A percentile compares a stretch with the other conserved stretches of the same genome.
Conservation (phyloP, 1,284 basidiomycete genomes). For the Crucibulum parvulum region DNA sequence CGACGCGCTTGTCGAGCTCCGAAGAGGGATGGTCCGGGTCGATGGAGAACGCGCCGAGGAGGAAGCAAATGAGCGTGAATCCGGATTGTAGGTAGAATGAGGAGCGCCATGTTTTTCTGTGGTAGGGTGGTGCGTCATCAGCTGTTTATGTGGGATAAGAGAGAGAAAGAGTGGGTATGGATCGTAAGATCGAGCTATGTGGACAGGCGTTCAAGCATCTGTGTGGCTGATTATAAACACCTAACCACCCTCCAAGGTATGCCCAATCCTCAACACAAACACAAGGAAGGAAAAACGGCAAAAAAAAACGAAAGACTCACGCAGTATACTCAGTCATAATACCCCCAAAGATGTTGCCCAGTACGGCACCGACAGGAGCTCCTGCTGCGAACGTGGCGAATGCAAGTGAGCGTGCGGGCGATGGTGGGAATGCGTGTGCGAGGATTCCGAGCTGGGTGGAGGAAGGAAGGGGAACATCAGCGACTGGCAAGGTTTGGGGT, state of each 20-base stretch:
- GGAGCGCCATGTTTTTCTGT: constrained; percentile 64
- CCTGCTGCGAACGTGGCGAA: constrained; percentile 84
- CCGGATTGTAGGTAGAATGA: constrained; percentile 60
- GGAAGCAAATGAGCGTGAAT: constrained; percentile 53
- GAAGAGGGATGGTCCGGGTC: constrained; percentile 55
- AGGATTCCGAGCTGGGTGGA: constrained; percentile 73
- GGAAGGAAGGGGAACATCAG: not conserved
- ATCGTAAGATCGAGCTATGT: no score
- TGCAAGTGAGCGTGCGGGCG: constrained; percentile 69
- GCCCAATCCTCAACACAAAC: no score
- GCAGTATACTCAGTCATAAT: constrained; percentile 70
- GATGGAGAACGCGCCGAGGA: constrained; percentile 60
- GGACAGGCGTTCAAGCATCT: no score
- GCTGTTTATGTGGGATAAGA: no score
- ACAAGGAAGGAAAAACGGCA: no score
- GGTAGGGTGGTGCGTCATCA: not conserved
- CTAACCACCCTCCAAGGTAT: no score
- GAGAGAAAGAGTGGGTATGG: no score
- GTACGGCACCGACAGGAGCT: constrained; percentile 78
- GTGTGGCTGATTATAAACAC: no score
- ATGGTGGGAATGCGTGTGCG: constrained; percentile 76
- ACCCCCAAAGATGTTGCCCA: constrained; percentile 77
- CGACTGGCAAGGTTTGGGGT: not conserved
- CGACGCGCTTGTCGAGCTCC: constrained; percentile 67
- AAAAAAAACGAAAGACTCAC: constrained; percentile 21